Conservation (phyloP, 2,329 filamentous ascomycete species). For the Bertia moriformis region DNA sequence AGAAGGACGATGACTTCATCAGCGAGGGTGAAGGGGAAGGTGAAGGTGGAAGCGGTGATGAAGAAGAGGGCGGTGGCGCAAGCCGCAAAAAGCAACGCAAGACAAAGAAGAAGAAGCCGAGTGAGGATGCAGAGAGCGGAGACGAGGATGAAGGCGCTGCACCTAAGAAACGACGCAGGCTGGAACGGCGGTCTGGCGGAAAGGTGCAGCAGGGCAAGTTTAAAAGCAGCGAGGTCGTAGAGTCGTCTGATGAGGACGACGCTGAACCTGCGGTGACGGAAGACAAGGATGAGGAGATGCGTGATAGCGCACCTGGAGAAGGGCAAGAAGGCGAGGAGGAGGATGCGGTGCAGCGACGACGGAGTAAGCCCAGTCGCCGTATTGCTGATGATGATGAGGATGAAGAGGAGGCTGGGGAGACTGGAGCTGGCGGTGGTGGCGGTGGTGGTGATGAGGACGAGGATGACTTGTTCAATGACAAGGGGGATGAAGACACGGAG, state of each 20-base stretch:
- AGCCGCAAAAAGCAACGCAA: too few relatives aligned
- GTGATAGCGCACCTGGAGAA: not conserved
- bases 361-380: not conserved
- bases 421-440: not conserved
- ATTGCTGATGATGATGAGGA: constrained; percentile 1
- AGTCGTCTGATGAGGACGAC: not conserved
- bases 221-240: constrained; percentile 1
- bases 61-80: not conserved
- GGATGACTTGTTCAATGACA: not conserved
- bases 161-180: not conserved
- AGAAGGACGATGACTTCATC: constrained; percentile 22
- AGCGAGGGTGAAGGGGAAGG: constrained; percentile 4
- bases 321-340: not conserved
- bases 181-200: not conserved
- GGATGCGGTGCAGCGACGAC: not conserved
- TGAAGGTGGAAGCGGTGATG: not conserved
- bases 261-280: not conserved
- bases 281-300: not conserved
- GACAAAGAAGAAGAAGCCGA: too few relatives aligned
- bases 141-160: not conserved
- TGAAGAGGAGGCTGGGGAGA: not conserved
- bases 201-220: not conserved
- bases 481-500: not conserved
- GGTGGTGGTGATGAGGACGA: not conserved
- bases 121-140: too few relatives aligned